Evolutionary conservation across 1,139 yeast genomes (phyloP), one percentile per base, ranked within the genome.

Genomic region (Protomyces arabidopsidicola): DNA sequence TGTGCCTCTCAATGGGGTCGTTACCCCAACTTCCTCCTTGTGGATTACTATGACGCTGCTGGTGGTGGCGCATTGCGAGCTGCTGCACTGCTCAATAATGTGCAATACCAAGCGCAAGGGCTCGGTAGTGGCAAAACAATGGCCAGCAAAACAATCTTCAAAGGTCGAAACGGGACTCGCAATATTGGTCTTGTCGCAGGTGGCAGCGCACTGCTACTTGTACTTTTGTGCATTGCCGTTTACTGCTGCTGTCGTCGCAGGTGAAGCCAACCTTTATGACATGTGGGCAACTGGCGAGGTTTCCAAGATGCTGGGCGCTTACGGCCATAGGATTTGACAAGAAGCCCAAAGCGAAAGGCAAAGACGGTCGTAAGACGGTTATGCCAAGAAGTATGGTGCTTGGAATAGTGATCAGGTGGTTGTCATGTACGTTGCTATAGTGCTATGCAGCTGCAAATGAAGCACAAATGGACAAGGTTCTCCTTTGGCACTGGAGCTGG

Each of bases 131-230:
- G 62, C 10, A 31, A 31, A 12, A n/a, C 56, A 3, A 35, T 52
- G 14, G 62, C 62, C 31, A 16, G 51, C 22, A 22, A 45, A 38
- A 58, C 53, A 18, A 51, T 57, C 39, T 57, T 57, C 24, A 55
- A 48, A 14, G 62, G 62, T 12, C 55, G 38, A n/a, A 51, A 57
- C 31, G 55, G 52, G n/a, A n/a, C 52, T 31, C 62, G 62, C n/a
- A 58, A 58, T 27, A 52, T 58, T 14, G 62, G 52, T 9, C 53
- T 58, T n/a, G 62, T 58, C 12, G 51, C 45, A 14, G 42, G 56
- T 10, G 62, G 36, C 18, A 56, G 62, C 18, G 53, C 45, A 6
- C 42, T 50, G 14, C 34, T 58, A 6, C 20, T 58, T 38, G 39
- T 58, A 27, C 4, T 27, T 6, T 22, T 27, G 5, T 58, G 62